These are phyloP conservation scores for Candida ficus DNA, from an alignment of 805 yeast species.

Conservation along the genomic window DNA sequence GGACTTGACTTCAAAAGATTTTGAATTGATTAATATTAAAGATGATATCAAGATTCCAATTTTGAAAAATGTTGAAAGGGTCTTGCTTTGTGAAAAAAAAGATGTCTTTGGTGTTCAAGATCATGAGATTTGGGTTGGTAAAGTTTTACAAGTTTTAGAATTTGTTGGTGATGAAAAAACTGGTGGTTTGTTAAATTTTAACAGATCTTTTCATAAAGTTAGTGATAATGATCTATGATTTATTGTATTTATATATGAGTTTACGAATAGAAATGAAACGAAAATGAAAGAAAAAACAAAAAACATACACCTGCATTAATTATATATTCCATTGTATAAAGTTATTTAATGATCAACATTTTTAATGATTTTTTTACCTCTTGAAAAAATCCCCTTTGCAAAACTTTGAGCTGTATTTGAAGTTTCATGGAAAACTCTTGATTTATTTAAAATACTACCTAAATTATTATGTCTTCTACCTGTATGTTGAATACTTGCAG, in stretches of 20 bases:
- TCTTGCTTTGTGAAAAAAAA: constrained; percentile 55
- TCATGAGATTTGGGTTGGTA: constrained; percentile 89
- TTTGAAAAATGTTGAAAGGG: constrained; percentile 47
- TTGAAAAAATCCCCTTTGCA: constrained; percentile 50
- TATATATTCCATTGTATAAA: no score
- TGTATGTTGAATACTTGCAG: constrained; percentile 28
- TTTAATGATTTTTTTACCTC: constrained; percentile 49
- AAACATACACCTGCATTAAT: no score
- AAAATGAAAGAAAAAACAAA: no score
- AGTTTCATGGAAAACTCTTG: constrained; percentile 43
- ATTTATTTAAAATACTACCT: constrained; percentile 45
- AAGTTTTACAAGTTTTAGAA: constrained; percentile 53
- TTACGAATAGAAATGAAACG: neutral
- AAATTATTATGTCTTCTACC: constrained; percentile 35
- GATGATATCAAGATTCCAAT: constrained; percentile 39
- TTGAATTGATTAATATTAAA: constrained; percentile 18
- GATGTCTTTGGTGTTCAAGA: constrained; percentile 60
- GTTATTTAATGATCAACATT: constrained; percentile 10
- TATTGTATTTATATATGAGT: neutral
- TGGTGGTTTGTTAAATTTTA: constrained; percentile 66
- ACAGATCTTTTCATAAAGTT: constrained; percentile 53
- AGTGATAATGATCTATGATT: constrained; percentile 13
- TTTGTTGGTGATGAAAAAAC: constrained; percentile 30
- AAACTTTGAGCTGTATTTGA: constrained; percentile 47
- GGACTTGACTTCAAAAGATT: constrained; percentile 32